Base-by-base conservation (phyloP, 495 filamentous ascomycete species). In the Beverwykella pulmonaria region DNA sequence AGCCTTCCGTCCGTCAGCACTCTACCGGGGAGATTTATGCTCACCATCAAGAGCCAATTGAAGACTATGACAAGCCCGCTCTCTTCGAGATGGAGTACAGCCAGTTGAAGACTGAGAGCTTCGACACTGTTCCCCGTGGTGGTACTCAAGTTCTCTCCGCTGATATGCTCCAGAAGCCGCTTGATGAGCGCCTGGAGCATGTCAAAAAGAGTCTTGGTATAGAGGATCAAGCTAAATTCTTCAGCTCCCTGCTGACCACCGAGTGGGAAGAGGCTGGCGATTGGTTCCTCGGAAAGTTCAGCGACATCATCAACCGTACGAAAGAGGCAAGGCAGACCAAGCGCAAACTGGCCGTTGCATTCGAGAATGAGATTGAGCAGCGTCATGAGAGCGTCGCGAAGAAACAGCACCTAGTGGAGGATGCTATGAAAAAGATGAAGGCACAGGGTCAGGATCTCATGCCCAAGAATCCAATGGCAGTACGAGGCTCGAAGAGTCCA, bases 251-350 rank as follows among this genome's bases (percentile, higher is more conserved):
- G 71, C 72, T 83, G 2, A 81, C 90, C 23, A 79, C 83, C 26
- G 88, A 93, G 73, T 94, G 92, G 89, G 92, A 97, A 73, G 82
- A 88, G 52, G 85, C 88, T 15, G 92, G 92, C 8, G 91, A 97
- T 65, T 87, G 89, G 80, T 85, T 97, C 44, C 77, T 93, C 15
- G 84, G 86, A 2, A 83, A 82, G 64, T 93, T 94, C 69, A 79
- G 79, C 6, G 79, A 82, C 8, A 74, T 92, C 19, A 79, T 92
- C 65, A 73, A 78, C 19, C 82, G 85, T 68, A 82, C 93, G 71
- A 90, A 84, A 62, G 79, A 84, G 0, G 79, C 87, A 29, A 79
- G 92, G 49, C 81, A 82, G 60, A 80, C 82, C 20, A 91, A 91
- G 72, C 82, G 93, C 39, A 80, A 82, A 53, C 77, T 89, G 7